Base-by-base conservation (phyloP, 768 basidiomycete genomes). In the Rhizopogon vulgaris region DNA sequence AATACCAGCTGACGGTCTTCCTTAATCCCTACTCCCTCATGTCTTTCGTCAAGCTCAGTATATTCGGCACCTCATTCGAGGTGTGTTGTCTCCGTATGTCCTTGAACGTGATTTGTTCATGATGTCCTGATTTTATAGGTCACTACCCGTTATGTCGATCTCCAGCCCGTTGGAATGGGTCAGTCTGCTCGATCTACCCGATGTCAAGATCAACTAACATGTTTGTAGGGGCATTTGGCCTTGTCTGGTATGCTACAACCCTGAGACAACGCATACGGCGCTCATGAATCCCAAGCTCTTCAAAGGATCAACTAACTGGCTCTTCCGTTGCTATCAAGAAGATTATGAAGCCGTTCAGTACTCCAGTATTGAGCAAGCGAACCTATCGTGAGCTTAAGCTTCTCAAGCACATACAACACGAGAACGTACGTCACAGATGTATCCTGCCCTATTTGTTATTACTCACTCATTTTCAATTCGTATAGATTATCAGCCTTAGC, bases 281-380 rank as follows among this genome's bases (percentile, higher is more conserved):
- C 58, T 67, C 47, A 67, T 49, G 38, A 30, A 15, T 49, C 36
- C 53, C 38, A 60, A 95, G 94, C 63, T 94, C 93, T 15, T 88
- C 92, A 32, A 94, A 94, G 70, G 90, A 95, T 69, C 94, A 97
- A 70, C 82, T 98, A 50, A 95, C 93, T 8, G 88, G 84, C 38
- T 82, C 92, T 41, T 89, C 91, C 15, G 94, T 95, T 52, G 96
- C 96, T 63, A 94, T 99, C 76, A 99, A 99, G 83, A 98, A 98
- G 84, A 99, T 98, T 77, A 98, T 98, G 95, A 99, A 99, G 71
- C 96, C 96, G 6, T 99, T 99, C 75, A 90, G 88, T 67, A 97
- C 96, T 6, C 94, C 96, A 17, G 96, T 99, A n/a, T 78, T 99
- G 61, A 87, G 86, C 70, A 98, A 98, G 73, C 79, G 96, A 57